A percentile compares a stretch with the other conserved stretches of the same genome.
phyloP scores from a whole-genome alignment of 2,329 filamentous ascomycete genomes.

The Cladophialophora immunda region DNA sequence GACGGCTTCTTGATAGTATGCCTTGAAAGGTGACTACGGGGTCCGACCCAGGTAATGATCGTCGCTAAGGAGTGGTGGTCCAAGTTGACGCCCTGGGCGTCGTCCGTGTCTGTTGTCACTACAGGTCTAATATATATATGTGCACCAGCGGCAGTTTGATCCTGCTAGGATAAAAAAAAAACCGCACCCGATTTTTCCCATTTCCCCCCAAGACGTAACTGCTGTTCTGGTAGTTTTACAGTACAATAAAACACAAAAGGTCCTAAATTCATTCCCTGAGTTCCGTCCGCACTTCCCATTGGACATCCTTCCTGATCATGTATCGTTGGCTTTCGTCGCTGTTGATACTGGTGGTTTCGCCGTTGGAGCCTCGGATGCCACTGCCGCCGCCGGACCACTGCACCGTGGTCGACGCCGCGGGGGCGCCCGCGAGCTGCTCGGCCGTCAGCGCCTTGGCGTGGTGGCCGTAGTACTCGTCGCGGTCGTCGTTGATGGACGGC shows the following conservation, averaged over 20 bases:
- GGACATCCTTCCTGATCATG: conserved; percentile 33
- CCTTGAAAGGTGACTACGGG: too few relatives aligned
- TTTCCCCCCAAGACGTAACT: too few relatives aligned
- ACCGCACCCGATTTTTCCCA: too few relatives aligned
- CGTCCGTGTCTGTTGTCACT: too few relatives aligned
- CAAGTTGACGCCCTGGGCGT: too few relatives aligned
- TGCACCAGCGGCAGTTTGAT: too few relatives aligned
- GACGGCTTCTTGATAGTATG: too few relatives aligned
- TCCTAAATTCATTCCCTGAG: background rate
- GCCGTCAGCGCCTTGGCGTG: background rate
- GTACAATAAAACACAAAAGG: too few relatives aligned
- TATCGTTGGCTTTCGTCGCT: conserved; percentile 31
- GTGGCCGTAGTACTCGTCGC: conserved; percentile 2
- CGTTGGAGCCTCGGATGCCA: background rate
- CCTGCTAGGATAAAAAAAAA: too few relatives aligned
- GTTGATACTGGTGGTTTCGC: conserved; percentile 28
- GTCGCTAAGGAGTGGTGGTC: too few relatives aligned
- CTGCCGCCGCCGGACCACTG: background rate
- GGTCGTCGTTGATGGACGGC: background rate
- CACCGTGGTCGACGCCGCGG: background rate
- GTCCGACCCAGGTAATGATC: too few relatives aligned
- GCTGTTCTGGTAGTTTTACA: background rate
- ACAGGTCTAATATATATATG: too few relatives aligned
- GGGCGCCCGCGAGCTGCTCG: background rate
- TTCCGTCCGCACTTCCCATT: conserved; percentile 13